Evolutionary conservation across 2,329 filamentous ascomycete genomes (phyloP), one percentile per base, ranked within the genome.

Genomic region (Aspergillus piperis): DNA sequence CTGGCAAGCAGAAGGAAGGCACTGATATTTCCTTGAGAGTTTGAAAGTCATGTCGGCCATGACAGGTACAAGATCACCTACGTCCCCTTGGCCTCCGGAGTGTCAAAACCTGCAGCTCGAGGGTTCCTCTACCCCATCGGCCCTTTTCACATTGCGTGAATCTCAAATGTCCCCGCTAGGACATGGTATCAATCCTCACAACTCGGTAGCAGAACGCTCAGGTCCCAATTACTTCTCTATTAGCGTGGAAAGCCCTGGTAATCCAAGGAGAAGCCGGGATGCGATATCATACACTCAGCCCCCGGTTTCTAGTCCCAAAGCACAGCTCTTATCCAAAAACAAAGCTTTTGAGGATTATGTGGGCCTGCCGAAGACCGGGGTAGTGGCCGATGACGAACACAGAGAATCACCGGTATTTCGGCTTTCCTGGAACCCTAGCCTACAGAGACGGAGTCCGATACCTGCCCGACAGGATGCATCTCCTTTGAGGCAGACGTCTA

Each of bases 201-300:
- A 63, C 39, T 36, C 60, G 36, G 41, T 60, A 19, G 36, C 66
- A 8, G 72, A 73, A 23, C 61, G 60, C 19, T 74, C 83, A 23
- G 94, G 91, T 72, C 91, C 92, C 11, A 96, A 93, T 73, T 96
- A 96, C 76, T 96, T 96, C 73, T 90, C 90, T 58, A 85, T 96
- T 61, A 81, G 87, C 30, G 79, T 91, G 63, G 88, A 92, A 47
- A 71, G 67, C 60, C 74, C 85, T 19, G 81, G 77, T 36, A 81
- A 90, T 63, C 83, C 87, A 1, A 86, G 86, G 59, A 86, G 87
- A 65, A 90, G 90, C 75, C 94, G 90, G 90, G 90, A 88, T 67
- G 84, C 89, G 8, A 84, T 87, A 19, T 85, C 88, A 15, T 84
- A 85, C 2, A 84, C 90, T 8, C 90, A 91, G 2, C 87, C 87